Evolutionary conservation across 768 basidiomycete genomes (phyloP).

Genomic region (Agaricus sinodeliciosus): DNA sequence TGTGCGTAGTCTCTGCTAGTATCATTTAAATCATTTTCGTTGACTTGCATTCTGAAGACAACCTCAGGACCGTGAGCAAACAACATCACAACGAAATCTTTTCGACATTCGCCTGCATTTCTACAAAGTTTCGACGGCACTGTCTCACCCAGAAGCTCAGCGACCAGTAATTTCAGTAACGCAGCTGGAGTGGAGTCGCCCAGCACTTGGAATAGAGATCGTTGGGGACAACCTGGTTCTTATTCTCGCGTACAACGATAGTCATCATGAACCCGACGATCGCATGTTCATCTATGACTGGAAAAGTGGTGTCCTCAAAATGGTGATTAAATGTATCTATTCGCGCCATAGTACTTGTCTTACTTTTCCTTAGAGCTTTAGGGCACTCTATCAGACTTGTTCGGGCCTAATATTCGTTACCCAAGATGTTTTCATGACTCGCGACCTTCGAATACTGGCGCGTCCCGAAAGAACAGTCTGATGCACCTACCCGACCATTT

Average conservation of each 20-base stretch:
- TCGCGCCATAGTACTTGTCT: background rate
- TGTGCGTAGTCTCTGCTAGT: conserved; percentile 20
- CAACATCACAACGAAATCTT: background rate
- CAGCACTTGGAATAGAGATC: conserved; percentile 36
- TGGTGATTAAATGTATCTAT: conserved; percentile 20
- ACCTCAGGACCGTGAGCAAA: background rate
- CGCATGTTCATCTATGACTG: conserved; percentile 37
- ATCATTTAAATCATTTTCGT: background rate
- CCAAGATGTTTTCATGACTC: conserved; percentile 24
- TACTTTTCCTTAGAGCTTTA: conserved; percentile 12
- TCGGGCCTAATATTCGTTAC: conserved; percentile 27
- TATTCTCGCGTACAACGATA: conserved; percentile 21
- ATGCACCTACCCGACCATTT: conserved; percentile 15
- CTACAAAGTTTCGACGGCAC: conserved; percentile 27
- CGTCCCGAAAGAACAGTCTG: conserved; percentile 18
- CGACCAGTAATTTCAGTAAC: conserved; percentile 23
- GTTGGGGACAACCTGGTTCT: conserved; percentile 39
- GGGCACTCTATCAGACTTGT: conserved; percentile 20
- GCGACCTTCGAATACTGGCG: conserved; percentile 29
- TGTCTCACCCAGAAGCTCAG: conserved; percentile 28
- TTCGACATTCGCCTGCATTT: conserved; percentile 10
- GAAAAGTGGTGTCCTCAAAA: conserved; percentile 28
- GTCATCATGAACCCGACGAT: conserved; percentile 15
- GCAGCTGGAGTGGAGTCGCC: conserved; percentile 18
- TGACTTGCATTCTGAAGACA: background rate